Conservation (phyloP, 306 rosid genomes). For the Elaeagnus macrophylla region DNA sequence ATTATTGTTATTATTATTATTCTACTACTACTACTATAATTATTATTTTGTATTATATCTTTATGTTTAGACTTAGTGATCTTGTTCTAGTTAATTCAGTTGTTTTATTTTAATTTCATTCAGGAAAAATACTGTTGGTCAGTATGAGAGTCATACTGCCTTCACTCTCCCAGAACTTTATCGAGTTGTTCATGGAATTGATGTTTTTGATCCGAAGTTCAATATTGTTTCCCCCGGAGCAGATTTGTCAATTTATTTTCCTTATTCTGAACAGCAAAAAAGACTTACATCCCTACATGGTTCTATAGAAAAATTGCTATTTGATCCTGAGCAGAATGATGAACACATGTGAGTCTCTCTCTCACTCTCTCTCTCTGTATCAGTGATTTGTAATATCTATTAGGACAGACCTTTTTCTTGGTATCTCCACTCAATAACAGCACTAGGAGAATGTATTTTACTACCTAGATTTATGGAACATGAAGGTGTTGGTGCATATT, state of each 20-base stretch:
- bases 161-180: conserved; percentile 89
- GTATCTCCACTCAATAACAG: no score
- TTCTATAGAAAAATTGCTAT: conserved; percentile 65
- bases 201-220: conserved; percentile 98
- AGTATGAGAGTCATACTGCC: conserved; percentile 82
- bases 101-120: conserved; percentile 6
- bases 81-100: conserved; percentile 11
- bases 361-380: no score
- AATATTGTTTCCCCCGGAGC: conserved; percentile 98
- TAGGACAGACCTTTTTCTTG: no score
- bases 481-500: no score
- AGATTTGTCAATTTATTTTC: conserved; percentile 74
- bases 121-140: conserved; percentile 89
- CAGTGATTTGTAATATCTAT: no score
- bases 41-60: no score
- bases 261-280: conserved; percentile 61
- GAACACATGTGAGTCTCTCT: conserved; percentile 62
- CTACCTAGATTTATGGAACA: no score
- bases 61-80: no score
- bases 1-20: no score
- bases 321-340: conserved; percentile 51
- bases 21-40: no score
- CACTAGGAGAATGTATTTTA: no score
- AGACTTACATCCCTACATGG: conserved; percentile 75
- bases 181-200: conserved; percentile 88